Base-by-base conservation (phyloP, 805 yeast species). In the Candida krabiensis region DNA sequence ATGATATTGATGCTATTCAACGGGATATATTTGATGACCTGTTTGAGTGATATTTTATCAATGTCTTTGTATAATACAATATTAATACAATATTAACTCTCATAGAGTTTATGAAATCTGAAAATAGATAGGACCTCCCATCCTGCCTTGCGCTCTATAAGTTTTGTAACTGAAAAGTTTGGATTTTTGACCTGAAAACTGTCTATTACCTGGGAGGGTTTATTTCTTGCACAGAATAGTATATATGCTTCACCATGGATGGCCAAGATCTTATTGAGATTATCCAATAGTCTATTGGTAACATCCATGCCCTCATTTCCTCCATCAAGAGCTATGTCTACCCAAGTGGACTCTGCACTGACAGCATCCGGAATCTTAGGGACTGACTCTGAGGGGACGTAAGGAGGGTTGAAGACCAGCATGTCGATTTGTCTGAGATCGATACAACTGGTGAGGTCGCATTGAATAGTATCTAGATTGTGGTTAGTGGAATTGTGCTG, bases 391-490 rank as follows among this genome's bases (percentile, higher is more conserved):
- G 91, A 86, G 0, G 99, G 99, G 1, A 93, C 99, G 56, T 93
- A 93, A 0, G 99, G 99, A 0, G 99, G 99, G 55, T 93, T 93
- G 63, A 93, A 93, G 1, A 93, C 69, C 16, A 93, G 64, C 1
- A 91, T 40, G 53, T 93, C 98, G 2, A 89, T 71, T 4, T 63
- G 35, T 2, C 69, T 49, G 0, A 55, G 53, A 9, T 73, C 58
- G 8, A 88, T 45, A 2, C 77, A 69, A 8, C 71, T 50, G 0
- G 84, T 73, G 21, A 89, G 61, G 52, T 76, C 75, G 56, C 80
- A 72, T 42, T 84, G 86, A 1, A 83, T 38, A 0, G 69, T 47
- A 26, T 79, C 86, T 13, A 78, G 47, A 33, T 52, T 56, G 26
- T 36, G 31, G 4, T 28, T 25, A 3, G 52, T 37, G 12, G 58